A percentile compares a stretch with the other conserved stretches of the same genome.
These are phyloP conservation scores for Coelastrella sp. DNA, from an alignment of 139 green algal genomes.

Conservation along the genomic window DNA sequence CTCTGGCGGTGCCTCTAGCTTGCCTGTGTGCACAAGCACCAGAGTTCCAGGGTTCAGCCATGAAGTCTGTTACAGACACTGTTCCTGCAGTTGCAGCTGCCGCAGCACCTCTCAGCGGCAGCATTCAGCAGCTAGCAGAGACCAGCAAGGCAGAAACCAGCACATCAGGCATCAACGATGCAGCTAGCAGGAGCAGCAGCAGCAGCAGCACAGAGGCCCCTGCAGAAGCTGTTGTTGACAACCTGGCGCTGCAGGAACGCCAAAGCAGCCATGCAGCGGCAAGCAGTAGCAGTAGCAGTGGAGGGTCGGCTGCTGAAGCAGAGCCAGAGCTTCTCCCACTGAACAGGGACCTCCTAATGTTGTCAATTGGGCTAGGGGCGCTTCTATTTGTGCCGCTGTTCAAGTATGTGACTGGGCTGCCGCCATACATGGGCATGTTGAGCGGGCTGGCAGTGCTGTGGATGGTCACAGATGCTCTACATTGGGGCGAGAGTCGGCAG, in stretches of 20 bases:
- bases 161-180: no score
- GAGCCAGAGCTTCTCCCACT: not conserved
- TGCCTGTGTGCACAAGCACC: constrained; percentile 56
- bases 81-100: not conserved
- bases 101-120: constrained; percentile 4
- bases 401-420: constrained; percentile 71
- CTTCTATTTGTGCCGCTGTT: constrained; percentile 83
- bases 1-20: constrained; percentile 62
- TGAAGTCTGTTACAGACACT: not conserved
- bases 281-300: constrained; percentile 27
- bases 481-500: constrained; percentile 71
- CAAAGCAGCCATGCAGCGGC: constrained; percentile 14
- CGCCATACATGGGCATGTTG: constrained; percentile 86
- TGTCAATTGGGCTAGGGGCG: constrained; percentile 67
- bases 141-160: no score
- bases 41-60: constrained; percentile 56
- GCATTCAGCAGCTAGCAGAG: not conserved
- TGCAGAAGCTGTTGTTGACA: not conserved
- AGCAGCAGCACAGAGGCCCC: not conserved
- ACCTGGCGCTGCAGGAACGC: not conserved
- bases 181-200: not conserved
- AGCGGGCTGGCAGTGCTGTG: constrained; percentile 75
- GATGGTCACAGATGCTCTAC: constrained; percentile 83
- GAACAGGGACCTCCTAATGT: constrained; percentile 66
- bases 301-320: constrained; percentile 25